Base-by-base conservation (phyloP, 768 basidiomycete species). In the Solioccasus polychromus region DNA sequence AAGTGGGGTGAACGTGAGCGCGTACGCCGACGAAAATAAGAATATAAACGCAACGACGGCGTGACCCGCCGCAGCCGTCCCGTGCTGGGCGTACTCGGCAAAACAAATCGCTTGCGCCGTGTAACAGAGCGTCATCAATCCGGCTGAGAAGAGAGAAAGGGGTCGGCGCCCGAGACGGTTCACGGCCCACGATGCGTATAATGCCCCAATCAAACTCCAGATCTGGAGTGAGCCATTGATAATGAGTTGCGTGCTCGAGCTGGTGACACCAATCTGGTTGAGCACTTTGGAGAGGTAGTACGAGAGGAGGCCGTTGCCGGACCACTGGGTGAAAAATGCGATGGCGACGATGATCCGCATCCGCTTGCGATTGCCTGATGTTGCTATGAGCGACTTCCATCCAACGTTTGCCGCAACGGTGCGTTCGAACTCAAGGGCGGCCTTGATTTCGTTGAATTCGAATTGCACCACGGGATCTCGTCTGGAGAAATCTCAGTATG, bases 381-480 rank as follows among this genome's bases (percentile, higher is more conserved):
- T 88, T 8, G 69, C 57, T 59, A 88, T 68, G 49, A 92, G 76
- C 4, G 83, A 72, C 51, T 75, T 80, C 82, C 82, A 91, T 47
- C 81, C 81, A 36, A 85, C 67, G 54, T 79, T 80, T 34, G 75
- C 63, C n/a, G 75, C 73, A 38, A 80, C 80, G 9, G 59, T 71
- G 31, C 75, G 74, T 50, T 92, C 90, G 35, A 85, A 74, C 3
- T 82, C 77, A 42, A 91, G 77, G 22, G 85, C 82, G 17, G 83
- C 76, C 69, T 80, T 88, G 71, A 92, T 92, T 67, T 90, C 88
- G 45, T 85, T 74, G 57, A 76, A 88, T 64, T 90, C 86, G 55
- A 83, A 88, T 50, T 76, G 70, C 37, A 88, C 82, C 19, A 88
- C 74, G 3, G 80, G 77, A 58, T 87, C 84, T 5, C 78, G 63